Evolutionary conservation across 805 yeast genomes (phyloP), one percentile per base, ranked within the genome.

Genomic region (Kuraishia piskuri): DNA sequence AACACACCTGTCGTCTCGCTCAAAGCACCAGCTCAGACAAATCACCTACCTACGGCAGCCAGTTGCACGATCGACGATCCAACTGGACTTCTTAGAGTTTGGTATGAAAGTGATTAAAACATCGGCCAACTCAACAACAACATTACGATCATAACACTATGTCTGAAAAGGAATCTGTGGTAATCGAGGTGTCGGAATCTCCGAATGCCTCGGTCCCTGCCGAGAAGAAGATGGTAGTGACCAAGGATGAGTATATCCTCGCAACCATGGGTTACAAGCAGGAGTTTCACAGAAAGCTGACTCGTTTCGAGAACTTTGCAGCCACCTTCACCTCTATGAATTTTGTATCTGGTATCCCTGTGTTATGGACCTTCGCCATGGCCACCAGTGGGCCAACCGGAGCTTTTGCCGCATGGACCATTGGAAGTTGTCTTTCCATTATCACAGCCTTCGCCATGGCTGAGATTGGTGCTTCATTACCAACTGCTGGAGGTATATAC

Each of bases 401-500:
- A 3, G 40, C 40, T 12, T 31, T 31, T 31, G 40, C 40, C 17
- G 40, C 40, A 6, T 31, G 40, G 40, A 31, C 40, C 4, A 31
- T 31, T 31, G 40, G 40, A 31, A 31, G 40, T 10, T 7, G 17
- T 31, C 40, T 31, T n/a, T 31, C 40, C 14, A 31, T 82, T 56
- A 60, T 72, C 17, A 77, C 80, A 22, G 89, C 88, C 17, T 56
- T 77, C 8, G 71, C 83, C 25, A 78, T 84, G 81, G 73, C 86
- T 2, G 84, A 82, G 58, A 65, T 82, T 58, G 86, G 85, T 0
- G 75, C 83, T 46, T 77, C 88, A 1, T 75, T 82, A 57, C 89
- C 90, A 21, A 84, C 89, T 0, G 77, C 84, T 21, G 89, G 89
- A 47, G 90, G 90, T 1, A 68, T 84, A 37, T 84, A 82, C 63